phyloP scores from a whole-genome alignment of 2,329 filamentous ascomycete species.

The Mycosphaerella arachidis region DNA sequence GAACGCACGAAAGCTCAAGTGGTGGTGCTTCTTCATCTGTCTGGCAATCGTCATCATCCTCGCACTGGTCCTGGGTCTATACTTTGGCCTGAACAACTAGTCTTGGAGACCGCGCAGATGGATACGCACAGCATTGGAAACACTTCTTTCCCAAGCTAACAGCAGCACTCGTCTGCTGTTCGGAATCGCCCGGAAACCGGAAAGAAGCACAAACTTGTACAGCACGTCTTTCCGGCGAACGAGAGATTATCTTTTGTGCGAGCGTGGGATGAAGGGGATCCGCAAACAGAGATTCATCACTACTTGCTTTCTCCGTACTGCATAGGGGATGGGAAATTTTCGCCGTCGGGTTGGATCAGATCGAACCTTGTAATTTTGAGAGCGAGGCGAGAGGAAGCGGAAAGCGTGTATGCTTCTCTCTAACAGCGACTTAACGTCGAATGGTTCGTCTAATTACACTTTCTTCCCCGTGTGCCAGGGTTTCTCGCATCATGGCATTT shows the following conservation, averaged over 20 bases:
- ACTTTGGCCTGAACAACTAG: conserved; percentile 38
- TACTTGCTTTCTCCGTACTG: background rate
- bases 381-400: background rate
- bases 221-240: background rate
- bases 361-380: conserved; percentile 2
- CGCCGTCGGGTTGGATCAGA: background rate
- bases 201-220: conserved; percentile 2
- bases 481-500: background rate
- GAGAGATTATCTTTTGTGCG: background rate
- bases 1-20: conserved; percentile 70
- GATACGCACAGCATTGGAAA: background rate
- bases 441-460: background rate
- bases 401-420: background rate
- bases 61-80: conserved; percentile 47
- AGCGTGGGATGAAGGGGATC: background rate
- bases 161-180: background rate
- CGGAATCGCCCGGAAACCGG: background rate
- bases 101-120: background rate
- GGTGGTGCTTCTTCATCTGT: conserved; percentile 66
- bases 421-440: background rate
- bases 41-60: conserved; percentile 47
- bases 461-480: background rate
- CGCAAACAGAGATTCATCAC: background rate
- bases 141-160: background rate
- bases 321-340: background rate